phyloP scores from a whole-genome alignment of 2,329 filamentous ascomycete species.

The Dactylellina drechsleri region DNA sequence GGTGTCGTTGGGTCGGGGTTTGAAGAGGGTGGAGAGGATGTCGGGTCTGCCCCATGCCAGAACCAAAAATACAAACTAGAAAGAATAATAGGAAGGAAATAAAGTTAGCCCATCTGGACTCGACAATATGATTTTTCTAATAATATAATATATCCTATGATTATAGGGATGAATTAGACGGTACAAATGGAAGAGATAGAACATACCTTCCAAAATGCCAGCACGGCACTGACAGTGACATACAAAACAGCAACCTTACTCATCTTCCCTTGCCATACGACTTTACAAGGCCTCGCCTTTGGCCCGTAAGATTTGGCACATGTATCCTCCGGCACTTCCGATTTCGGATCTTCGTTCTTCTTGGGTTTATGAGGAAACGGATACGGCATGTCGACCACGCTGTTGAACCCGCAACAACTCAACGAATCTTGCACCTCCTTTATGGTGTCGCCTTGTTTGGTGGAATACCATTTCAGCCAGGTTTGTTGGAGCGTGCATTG shows the following conservation, averaged over 20 bases:
- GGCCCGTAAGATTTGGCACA: slow-evolving; percentile 3
- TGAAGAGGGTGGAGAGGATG: slow-evolving; percentile 9
- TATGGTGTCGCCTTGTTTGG: slow-evolving; percentile 6
- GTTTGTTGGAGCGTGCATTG: slow-evolving; percentile 13
- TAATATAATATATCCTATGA: background rate
- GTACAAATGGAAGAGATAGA: background rate
- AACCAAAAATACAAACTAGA: slow-evolving; percentile 33
- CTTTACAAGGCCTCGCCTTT: slow-evolving; percentile 3
- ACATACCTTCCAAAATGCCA: slow-evolving; percentile 21
- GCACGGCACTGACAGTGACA: background rate
- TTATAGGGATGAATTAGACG: background rate
- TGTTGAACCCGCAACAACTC: slow-evolving; percentile 35
- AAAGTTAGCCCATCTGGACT: background rate
- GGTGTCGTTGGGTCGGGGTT: background rate
- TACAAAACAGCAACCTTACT: background rate
- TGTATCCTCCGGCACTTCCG: background rate
- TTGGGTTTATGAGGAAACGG: slow-evolving; percentile 12
- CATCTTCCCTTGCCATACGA: slow-evolving; percentile 30
- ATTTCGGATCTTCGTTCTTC: background rate
- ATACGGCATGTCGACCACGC: slow-evolving; percentile 22
- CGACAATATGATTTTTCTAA: too few relatives aligned
- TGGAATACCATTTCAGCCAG: slow-evolving; percentile 36
- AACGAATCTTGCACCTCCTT: slow-evolving; percentile 25
- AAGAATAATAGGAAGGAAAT: too few relatives aligned
- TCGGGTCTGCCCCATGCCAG: slow-evolving; percentile 6